Evolutionary conservation across 2,329 filamentous ascomycete species (phyloP).

Genomic region (Aspergillus tanneri): DNA sequence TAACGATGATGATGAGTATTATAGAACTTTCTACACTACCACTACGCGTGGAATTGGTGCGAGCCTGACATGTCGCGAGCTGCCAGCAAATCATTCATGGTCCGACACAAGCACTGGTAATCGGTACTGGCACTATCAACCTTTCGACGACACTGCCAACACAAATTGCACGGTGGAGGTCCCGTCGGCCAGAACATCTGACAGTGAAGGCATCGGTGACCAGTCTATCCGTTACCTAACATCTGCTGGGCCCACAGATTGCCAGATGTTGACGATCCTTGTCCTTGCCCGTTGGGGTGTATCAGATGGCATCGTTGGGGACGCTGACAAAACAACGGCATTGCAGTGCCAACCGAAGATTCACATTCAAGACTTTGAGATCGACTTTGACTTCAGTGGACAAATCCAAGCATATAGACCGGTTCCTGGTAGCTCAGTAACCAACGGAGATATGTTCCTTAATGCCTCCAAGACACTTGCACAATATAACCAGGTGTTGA

Average conservation of each 20-base stretch:
- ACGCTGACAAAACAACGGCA: neutral
- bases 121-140: neutral
- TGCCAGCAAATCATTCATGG: neutral
- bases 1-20: neutral
- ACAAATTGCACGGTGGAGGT: neutral
- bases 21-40: neutral
- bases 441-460: neutral
- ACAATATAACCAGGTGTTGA: neutral
- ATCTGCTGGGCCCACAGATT: neutral
- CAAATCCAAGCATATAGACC: neutral
- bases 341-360: slow-evolving; percentile 8
- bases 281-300: neutral
- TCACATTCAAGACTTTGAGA: neutral
- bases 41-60: slow-evolving; percentile 4
- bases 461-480: slow-evolving; percentile 1
- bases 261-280: neutral
- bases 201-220: neutral
- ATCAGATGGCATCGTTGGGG: too few species aligned
- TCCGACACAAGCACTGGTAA: neutral
- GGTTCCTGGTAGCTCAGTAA: neutral
- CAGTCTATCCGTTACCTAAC: neutral
- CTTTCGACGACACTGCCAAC: neutral
- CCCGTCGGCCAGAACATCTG: neutral
- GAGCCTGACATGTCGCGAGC: neutral
- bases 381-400: slow-evolving; percentile 1